Conservation (phyloP, 352 stramenopile genomes). For the Phytophthora megakarya region DNA sequence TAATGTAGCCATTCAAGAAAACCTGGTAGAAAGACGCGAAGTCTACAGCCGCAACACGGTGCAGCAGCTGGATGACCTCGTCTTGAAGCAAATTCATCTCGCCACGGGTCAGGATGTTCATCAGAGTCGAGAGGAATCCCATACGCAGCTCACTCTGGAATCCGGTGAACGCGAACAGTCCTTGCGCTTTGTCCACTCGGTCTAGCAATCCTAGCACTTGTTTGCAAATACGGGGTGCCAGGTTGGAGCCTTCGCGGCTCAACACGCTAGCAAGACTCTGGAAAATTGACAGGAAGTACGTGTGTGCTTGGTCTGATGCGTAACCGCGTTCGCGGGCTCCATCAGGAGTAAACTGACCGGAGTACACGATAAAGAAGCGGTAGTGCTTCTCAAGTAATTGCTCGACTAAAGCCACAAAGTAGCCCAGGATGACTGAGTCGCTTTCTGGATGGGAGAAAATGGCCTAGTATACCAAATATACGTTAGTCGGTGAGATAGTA, state of each 20-base stretch:
- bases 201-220: constrained; percentile 76
- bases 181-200: constrained; percentile 68
- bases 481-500: neutral
- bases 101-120: constrained; percentile 77
- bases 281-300: constrained; percentile 82
- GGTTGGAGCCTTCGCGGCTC: constrained; percentile 51
- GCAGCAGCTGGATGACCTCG: constrained; percentile 71
- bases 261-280: constrained; percentile 71
- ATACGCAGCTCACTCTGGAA: constrained; percentile 78
- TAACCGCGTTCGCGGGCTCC: constrained; percentile 64
- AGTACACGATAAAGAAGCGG: constrained; percentile 74
- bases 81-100: constrained; percentile 84
- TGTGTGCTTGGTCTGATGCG: constrained; percentile 63
- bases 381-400: constrained; percentile 84
- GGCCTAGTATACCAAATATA: constrained; percentile 31
- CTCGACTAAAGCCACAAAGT: constrained; percentile 75
- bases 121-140: constrained; percentile 76
- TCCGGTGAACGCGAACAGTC: constrained; percentile 69
- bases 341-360: constrained; percentile 47
- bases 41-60: constrained; percentile 73
- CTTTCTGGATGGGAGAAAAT: constrained; percentile 80
- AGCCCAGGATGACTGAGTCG: constrained; percentile 67
- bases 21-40: constrained; percentile 79
- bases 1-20: constrained; percentile 64
- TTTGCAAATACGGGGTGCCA: constrained; percentile 69